Evolutionary conservation across 495 filamentous ascomycete genomes (phyloP).

Genomic region (Daldinia childiae): DNA sequence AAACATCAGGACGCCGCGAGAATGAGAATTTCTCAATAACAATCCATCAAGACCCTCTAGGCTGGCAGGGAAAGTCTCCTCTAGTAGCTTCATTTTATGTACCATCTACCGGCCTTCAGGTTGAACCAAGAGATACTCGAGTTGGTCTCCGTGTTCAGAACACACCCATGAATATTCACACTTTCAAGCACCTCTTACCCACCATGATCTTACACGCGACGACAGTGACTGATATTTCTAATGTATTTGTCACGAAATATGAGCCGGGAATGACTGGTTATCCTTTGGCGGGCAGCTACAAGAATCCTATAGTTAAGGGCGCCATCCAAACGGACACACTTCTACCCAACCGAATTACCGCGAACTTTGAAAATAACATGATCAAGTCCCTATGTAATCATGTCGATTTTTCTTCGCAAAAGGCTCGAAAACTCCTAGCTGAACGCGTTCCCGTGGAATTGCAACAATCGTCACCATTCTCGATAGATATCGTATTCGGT

Average conservation of each 20-base stretch:
- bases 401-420: constrained; percentile 41
- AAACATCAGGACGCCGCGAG: constrained; percentile 36
- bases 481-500: constrained; percentile 48
- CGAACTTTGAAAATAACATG: constrained; percentile 20
- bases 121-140: constrained; percentile 29
- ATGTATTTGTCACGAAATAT: constrained; percentile 49
- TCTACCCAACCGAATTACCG: constrained; percentile 21
- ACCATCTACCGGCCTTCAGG: constrained; percentile 43
- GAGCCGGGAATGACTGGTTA: constrained; percentile 32
- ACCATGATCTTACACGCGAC: constrained; percentile 41
- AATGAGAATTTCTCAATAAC: constrained; percentile 42
- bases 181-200: constrained; percentile 31
- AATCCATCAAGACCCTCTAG: constrained; percentile 40
- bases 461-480: constrained; percentile 45
- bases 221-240: constrained; percentile 36
- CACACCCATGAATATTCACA: constrained; percentile 8
- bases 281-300: constrained; percentile 1
- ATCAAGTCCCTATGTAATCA: constrained; percentile 41
- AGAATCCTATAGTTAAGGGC: background rate
- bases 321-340: background rate
- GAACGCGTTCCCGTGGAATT: constrained; percentile 46
- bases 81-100: constrained; percentile 55
- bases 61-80: constrained; percentile 50
- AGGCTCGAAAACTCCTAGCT: constrained; percentile 42
- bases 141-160: constrained; percentile 40